Base-by-base conservation (phyloP, 2,329 filamentous ascomycete species). In the Curvularia hawaiiensis region DNA sequence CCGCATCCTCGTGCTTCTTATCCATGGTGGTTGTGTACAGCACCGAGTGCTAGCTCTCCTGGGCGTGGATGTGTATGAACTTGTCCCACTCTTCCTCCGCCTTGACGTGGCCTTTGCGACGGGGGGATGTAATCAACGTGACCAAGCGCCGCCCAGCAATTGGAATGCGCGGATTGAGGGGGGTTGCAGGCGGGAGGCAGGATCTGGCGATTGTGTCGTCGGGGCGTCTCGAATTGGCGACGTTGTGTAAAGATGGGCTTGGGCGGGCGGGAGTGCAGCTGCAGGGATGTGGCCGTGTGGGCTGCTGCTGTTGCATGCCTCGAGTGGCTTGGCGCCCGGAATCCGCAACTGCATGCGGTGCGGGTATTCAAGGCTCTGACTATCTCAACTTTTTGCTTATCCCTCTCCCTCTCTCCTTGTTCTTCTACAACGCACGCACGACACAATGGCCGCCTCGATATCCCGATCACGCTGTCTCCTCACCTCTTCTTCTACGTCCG, bases 1-100 rank as follows among this genome's bases (percentile, higher is more conserved):
- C 94, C 76, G 89, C 91, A 83, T 99, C 95, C 85, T 98, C 95
- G 80, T 99, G 94, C 85, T 97, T 98, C 84, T 99, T 99, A 84
- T 94, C 73, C 73, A 76, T 76, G 61, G 33, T 71, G 65, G 43
- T 33, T 49, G 41, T 44, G 53, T 63, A 56, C 59, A 61, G 67
- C 62, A 62, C 66, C 64, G 58, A 53, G 62, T 58, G 63, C 60
- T 61, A 65, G 63, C 67, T 64, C 58, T 66, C 62, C 58, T 62
- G 20, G 45, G 31, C 30, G 10, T 47, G 40, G 43, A 26, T 52
- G 47, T 62, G 47, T 61, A 62, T 56, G 56, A 65, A 62, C 64
- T 62, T 66, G 59, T 68, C 68, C 65, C 65, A 59, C 67, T 68
- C 67, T 65, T 65, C 58, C 64, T 71, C 64, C 67, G 59, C 70